phyloP scores from a whole-genome alignment of 345 rosid genomes.

The Brassica rapa region DNA sequence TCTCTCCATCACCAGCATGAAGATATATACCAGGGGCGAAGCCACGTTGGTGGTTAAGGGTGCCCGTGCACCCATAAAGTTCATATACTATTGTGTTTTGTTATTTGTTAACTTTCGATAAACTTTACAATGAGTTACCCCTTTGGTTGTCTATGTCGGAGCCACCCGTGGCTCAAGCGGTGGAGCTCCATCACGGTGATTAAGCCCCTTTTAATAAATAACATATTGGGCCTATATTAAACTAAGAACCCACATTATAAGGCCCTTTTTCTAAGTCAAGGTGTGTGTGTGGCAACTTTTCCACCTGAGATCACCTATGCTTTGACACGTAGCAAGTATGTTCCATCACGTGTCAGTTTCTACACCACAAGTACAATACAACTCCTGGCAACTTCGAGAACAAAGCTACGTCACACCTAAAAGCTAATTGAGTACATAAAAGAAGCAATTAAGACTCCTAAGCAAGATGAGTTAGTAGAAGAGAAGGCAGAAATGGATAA shows the following conservation, averaged over 20 bases:
- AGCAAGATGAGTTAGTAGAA: neutral
- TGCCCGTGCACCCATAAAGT: too few relatives aligned
- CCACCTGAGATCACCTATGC: slow-evolving; percentile 10
- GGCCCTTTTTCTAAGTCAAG: neutral
- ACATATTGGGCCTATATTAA: neutral
- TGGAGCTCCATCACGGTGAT: too few relatives aligned
- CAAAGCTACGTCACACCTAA: slow-evolving; percentile 30
- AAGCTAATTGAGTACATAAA: neutral
- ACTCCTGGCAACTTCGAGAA: slow-evolving; percentile 34
- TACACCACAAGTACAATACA: slow-evolving; percentile 22
- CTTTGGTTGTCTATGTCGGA: too few relatives aligned
- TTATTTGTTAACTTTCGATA: too few relatives aligned
- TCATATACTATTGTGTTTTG: too few relatives aligned
- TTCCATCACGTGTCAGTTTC: slow-evolving; percentile 22
- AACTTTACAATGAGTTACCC: too few relatives aligned
- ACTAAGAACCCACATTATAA: neutral
- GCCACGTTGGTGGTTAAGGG: too few relatives aligned
- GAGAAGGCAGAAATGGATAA: slow-evolving; percentile 17
- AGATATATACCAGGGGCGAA: too few relatives aligned
- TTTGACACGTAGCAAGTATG: slow-evolving; percentile 27
- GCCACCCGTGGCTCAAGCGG: too few relatives aligned
- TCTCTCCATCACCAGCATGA: too few relatives aligned
- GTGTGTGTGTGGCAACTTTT: slow-evolving; percentile 24
- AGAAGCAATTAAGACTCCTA: slow-evolving; percentile 1
- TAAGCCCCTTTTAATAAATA: too few relatives aligned